These are phyloP conservation scores for Zea luxurians DNA, from an alignment of 176 grass and related monocot genomes.

Conservation along the genomic window DNA sequence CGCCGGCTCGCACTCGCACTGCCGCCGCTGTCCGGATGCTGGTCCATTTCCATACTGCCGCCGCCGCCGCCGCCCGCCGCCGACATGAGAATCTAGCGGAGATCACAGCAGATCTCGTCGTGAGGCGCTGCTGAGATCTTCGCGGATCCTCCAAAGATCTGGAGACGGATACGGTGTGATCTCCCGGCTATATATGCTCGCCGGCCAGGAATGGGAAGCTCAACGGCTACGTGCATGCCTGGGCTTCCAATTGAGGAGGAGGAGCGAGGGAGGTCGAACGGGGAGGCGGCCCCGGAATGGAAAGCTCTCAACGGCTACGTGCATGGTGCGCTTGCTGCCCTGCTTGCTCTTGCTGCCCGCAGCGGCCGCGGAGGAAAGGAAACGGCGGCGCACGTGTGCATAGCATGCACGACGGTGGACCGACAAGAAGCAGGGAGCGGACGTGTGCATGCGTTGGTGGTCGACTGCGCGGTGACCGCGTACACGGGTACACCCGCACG, in stretches of 20 bases:
- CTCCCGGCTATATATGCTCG: neutral
- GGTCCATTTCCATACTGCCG: neutral
- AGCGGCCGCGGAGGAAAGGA: too few relatives aligned
- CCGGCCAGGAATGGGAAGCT: neutral
- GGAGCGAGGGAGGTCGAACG: neutral
- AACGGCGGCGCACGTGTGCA: too few relatives aligned
- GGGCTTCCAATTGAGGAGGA: neutral
- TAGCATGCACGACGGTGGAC: too few relatives aligned
- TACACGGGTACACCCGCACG: too few relatives aligned
- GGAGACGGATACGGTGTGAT: neutral
- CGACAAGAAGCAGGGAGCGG: too few relatives aligned
- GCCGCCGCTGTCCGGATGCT: neutral
- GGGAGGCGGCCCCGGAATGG: neutral
- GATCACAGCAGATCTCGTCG: neutral
- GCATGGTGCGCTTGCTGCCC: too few relatives aligned
- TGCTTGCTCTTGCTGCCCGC: too few relatives aligned
- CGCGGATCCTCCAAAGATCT: conserved; percentile 31
- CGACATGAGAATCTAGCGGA: neutral
- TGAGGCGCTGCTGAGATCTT: neutral
- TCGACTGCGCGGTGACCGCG: too few relatives aligned
- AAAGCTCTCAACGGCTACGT: neutral
- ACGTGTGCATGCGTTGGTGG: too few relatives aligned
- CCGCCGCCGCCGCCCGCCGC: neutral
- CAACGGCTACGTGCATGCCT: neutral
- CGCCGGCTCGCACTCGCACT: neutral